Evolutionary conservation across 2,329 filamentous ascomycete species (phyloP).

Genomic region (Diaporthe velutina): DNA sequence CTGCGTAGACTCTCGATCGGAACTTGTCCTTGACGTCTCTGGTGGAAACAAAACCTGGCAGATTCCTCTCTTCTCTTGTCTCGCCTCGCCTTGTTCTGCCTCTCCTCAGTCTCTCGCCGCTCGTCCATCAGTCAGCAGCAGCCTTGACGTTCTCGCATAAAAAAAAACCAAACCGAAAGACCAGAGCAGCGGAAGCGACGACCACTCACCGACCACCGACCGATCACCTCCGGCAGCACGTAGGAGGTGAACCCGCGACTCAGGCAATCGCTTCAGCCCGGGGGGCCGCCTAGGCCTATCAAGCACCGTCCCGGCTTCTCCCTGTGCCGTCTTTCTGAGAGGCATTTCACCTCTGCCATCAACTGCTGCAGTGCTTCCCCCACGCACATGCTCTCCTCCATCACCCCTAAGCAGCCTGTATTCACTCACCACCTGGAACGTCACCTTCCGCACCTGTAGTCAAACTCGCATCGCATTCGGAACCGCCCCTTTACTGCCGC

Average conservation of each 20-base stretch:
- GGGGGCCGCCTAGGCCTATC: slow-evolving; percentile 1
- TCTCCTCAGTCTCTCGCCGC: not conserved
- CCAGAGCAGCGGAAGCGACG: not conserved
- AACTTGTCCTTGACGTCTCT: slow-evolving; percentile 14
- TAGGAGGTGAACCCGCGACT: slow-evolving; percentile 12
- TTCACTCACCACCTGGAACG: not conserved
- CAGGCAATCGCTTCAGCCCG: slow-evolving; percentile 2
- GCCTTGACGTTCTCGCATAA: not conserved
- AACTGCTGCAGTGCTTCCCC: not conserved
- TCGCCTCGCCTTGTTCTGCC: not conserved
- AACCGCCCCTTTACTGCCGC: not conserved
- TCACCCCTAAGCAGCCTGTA: slow-evolving; percentile 1
- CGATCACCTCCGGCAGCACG: not conserved
- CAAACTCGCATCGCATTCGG: not conserved
- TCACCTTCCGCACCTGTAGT: not conserved
- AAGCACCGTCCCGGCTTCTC: slow-evolving; percentile 14
- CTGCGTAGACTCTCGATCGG: slow-evolving; percentile 7
- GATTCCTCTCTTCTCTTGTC: not conserved
- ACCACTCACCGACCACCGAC: too few species aligned
- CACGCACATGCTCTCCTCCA: not conserved
- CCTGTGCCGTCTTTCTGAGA: slow-evolving; percentile 6
- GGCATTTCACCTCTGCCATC: slow-evolving; percentile 6
- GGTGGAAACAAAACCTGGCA: not conserved
- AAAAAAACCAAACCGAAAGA: slow-evolving; percentile 6
- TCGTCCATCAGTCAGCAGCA: not conserved